A percentile compares a stretch with the other conserved stretches of the same genome.
Conservation (phyloP, 768 basidiomycete species). For the Lactarius hatsudake region DNA sequence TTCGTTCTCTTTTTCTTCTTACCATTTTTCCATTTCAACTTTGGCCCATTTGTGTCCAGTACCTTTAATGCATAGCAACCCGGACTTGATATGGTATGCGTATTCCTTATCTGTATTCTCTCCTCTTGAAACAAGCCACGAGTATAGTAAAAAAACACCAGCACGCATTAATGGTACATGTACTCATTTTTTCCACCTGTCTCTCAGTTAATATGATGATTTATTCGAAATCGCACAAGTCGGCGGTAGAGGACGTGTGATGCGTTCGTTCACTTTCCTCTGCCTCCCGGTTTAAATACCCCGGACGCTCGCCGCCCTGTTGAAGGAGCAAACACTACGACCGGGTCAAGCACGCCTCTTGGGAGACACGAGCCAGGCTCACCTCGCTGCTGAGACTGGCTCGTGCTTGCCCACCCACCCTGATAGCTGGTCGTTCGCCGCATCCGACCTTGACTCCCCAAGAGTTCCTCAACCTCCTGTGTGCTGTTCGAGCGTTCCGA, state of each 20-base stretch:
- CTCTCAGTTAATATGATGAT: background rate
- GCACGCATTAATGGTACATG: constrained; percentile 12
- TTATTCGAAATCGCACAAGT: background rate
- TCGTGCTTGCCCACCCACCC: constrained; percentile 16
- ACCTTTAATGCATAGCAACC: constrained; percentile 4
- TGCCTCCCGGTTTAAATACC: constrained; percentile 45
- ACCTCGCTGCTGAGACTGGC: constrained; percentile 21
- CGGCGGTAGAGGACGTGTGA: background rate
- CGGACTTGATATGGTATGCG: constrained; percentile 12
- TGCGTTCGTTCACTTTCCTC: background rate
- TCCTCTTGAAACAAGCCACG: background rate
- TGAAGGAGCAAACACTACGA: constrained; percentile 44
- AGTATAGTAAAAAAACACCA: constrained; percentile 18
- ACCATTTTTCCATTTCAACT: background rate
- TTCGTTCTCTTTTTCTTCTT: constrained; percentile 1
- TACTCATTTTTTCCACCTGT: constrained; percentile 9
- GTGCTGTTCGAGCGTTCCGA: constrained; percentile 50
- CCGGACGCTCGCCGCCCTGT: constrained; percentile 37
- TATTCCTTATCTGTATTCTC: constrained; percentile 13
- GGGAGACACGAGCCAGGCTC: background rate
- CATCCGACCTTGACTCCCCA: constrained; percentile 35
- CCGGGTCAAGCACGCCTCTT: background rate
- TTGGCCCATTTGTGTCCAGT: background rate
- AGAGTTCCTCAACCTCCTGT: constrained; percentile 69
- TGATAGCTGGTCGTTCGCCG: constrained; percentile 10